phyloP scores from a whole-genome alignment of 768 basidiomycete genomes.

The Leucocoprinus birnbaumii region DNA sequence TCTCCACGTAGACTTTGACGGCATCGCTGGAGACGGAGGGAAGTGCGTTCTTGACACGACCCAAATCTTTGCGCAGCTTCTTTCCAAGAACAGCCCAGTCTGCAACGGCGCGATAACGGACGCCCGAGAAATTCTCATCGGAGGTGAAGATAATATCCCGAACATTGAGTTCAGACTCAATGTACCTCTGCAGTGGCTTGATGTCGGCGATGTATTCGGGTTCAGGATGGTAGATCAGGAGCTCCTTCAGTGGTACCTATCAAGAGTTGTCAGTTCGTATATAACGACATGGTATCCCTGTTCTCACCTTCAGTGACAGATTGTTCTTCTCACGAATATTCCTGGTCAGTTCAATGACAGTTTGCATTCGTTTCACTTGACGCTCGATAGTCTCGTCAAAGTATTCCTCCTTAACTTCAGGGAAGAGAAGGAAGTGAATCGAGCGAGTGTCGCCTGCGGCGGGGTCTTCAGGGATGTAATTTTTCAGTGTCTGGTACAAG shows the following conservation, averaged over 20 bases:
- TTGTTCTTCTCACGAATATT: conserved; percentile 85
- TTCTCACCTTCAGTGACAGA: conserved; percentile 82
- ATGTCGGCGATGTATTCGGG: conserved; percentile 82
- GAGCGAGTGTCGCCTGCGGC: conserved; percentile 80
- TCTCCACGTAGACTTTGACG: conserved; percentile 72
- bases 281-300: neutral
- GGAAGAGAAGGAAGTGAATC: conserved; percentile 94
- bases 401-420: conserved; percentile 90
- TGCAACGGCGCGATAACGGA: conserved; percentile 87
- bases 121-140: conserved; percentile 82
- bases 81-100: conserved; percentile 95
- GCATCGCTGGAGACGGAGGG: conserved; percentile 79
- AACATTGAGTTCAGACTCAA: conserved; percentile 93
- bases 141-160: conserved; percentile 87
- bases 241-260: conserved; percentile 88
- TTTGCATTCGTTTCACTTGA: conserved; percentile 92
- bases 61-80: conserved; percentile 91
- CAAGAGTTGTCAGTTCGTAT: conserved; percentile 3
- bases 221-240: conserved; percentile 92
- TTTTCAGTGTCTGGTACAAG: conserved; percentile 86
- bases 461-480: conserved; percentile 80
- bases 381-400: conserved; percentile 92
- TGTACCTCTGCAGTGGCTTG: conserved; percentile 79
- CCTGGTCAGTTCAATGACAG: conserved; percentile 89
- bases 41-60: conserved; percentile 83